Evolutionary conservation across 1,139 yeast species (phyloP).

Genomic region (Pneumocystis carinii): DNA sequence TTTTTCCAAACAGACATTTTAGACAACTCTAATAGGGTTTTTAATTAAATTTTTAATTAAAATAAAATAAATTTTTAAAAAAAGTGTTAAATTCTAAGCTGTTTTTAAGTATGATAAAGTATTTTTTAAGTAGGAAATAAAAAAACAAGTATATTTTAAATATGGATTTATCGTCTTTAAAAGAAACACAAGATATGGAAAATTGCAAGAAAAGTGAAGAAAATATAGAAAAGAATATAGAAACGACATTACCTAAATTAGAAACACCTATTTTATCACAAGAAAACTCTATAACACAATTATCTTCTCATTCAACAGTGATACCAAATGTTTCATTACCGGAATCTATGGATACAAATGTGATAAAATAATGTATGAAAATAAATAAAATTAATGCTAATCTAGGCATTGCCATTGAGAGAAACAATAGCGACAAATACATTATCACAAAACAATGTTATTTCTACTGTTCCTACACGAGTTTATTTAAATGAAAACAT

Average conservation of each 20-base stretch:
- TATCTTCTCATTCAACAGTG: neutral
- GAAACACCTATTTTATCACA: neutral
- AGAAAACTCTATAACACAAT: neutral
- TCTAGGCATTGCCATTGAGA: neutral
- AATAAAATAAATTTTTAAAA: neutral
- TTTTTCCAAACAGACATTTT: neutral
- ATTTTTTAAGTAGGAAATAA: neutral
- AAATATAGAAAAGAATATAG: neutral
- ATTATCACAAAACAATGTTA: neutral
- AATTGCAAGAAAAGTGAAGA: neutral
- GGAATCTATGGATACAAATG: neutral
- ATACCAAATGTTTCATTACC: neutral
- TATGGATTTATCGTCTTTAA: neutral
- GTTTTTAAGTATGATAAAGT: neutral
- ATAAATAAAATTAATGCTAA: neutral
- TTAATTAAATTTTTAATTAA: neutral
- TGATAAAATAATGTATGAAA: neutral
- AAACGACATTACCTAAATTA: too few relatives aligned
- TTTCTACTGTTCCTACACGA: conserved; percentile 56
- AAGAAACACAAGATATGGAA: neutral
- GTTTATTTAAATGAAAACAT: conserved; percentile 59
- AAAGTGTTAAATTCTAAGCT: neutral
- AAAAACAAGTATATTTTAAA: neutral
- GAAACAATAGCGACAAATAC: neutral
- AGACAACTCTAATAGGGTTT: neutral